Percentiles rank a stretch among this genome's conserved stretches.
These are phyloP conservation scores for Aspergillus felis DNA, from an alignment of 2,329 filamentous ascomycete species.

Conservation along the genomic window DNA sequence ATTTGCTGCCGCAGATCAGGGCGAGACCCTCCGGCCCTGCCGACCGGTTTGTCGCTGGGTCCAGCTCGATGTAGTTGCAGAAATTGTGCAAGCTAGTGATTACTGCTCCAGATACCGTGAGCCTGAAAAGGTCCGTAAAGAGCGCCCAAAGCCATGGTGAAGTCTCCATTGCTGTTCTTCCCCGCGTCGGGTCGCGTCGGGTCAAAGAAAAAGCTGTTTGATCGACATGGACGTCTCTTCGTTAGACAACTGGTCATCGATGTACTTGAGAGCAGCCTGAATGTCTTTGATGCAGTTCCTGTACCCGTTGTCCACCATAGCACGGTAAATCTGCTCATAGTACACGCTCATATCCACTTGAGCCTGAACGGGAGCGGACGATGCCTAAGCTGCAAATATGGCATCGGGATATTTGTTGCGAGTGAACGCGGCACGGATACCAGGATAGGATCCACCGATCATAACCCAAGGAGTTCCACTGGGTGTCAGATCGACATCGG, in stretches of 20 bases:
- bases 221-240: slow-evolving; percentile 35
- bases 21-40: slow-evolving; percentile 43
- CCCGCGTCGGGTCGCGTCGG: slow-evolving; percentile 44
- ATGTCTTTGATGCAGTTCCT: slow-evolving; percentile 50
- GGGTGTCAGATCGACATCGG: slow-evolving; percentile 37
- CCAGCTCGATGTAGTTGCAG: slow-evolving; percentile 47
- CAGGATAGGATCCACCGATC: slow-evolving; percentile 45
- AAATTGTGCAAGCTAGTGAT: slow-evolving; percentile 36
- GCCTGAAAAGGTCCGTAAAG: slow-evolving; percentile 44
- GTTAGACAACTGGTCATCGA: slow-evolving; percentile 45
- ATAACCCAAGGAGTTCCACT: slow-evolving; percentile 44
- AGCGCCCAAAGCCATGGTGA: slow-evolving; percentile 42
- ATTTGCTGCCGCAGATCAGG: slow-evolving; percentile 37
- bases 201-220: slow-evolving; percentile 48
- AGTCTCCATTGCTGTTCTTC: slow-evolving; percentile 45
- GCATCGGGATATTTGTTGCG: slow-evolving; percentile 42
- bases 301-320: slow-evolving; percentile 47
- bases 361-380: slow-evolving; percentile 46
- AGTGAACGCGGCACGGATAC: slow-evolving; percentile 42
- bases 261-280: slow-evolving; percentile 46
- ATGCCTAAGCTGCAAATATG: slow-evolving; percentile 39
- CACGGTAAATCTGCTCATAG: slow-evolving; percentile 48
- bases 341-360: slow-evolving; percentile 49
- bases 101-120: slow-evolving; percentile 40
- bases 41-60: slow-evolving; percentile 32